Conservation (phyloP, 805 yeast genomes). For the Candida sanyiensis region DNA sequence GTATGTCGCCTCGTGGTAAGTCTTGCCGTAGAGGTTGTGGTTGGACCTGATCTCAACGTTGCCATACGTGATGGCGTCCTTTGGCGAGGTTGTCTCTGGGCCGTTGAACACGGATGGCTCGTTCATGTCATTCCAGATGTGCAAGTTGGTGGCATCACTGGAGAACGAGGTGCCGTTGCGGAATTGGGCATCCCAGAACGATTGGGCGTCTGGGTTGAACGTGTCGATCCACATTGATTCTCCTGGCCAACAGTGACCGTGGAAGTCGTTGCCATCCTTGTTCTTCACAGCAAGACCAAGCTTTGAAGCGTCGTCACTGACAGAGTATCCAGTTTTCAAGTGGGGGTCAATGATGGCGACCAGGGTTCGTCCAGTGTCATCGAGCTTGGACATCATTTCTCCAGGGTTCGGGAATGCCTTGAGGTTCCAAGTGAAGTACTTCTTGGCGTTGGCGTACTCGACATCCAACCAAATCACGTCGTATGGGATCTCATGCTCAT, state of each 20-base stretch:
- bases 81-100: slow-evolving; percentile 88
- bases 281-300: slow-evolving; percentile 43
- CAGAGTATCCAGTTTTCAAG: slow-evolving; percentile 62
- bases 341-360: slow-evolving; percentile 92
- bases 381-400: slow-evolving; percentile 59
- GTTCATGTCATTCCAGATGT: slow-evolving; percentile 97
- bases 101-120: slow-evolving; percentile 95
- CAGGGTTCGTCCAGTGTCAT: slow-evolving; percentile 68
- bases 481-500: slow-evolving; percentile 68
- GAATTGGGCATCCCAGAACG: slow-evolving; percentile 56
- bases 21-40: slow-evolving; percentile 79
- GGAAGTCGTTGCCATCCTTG: slow-evolving; percentile 43
- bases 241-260: slow-evolving; percentile 98
- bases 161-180: slow-evolving; percentile 40
- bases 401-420: slow-evolving; percentile 70
- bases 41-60: slow-evolving; percentile 87
- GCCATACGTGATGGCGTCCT: slow-evolving; percentile 72
- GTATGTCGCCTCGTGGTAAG: slow-evolving; percentile 76
- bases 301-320: slow-evolving; percentile 47
- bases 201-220: slow-evolving; percentile 53
- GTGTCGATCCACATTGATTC: slow-evolving; percentile 92
- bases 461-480: slow-evolving; percentile 94
- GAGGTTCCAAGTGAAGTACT: slow-evolving; percentile 88
- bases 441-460: slow-evolving; percentile 81
- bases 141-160: slow-evolving; percentile 55